A percentile compares a stretch with the other conserved stretches of the same genome.
These are phyloP conservation scores for Penicillium cosmopolitanum DNA, from an alignment of 495 filamentous ascomycete genomes.

Conservation along the genomic window DNA sequence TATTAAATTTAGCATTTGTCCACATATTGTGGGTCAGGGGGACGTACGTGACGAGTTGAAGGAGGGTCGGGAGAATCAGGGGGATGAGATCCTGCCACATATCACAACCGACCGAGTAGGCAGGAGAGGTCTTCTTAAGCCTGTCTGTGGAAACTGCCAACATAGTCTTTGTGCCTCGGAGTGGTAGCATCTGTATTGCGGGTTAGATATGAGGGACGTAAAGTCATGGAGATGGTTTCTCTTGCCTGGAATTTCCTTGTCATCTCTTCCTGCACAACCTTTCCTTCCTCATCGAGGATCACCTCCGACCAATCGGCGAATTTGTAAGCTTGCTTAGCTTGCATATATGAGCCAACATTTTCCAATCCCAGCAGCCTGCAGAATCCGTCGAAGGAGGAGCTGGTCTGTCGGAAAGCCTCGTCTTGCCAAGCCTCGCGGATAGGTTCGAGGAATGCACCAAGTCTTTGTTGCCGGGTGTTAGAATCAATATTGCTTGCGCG, in stretches of 20 bases:
- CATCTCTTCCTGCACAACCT: slow-evolving; percentile 74
- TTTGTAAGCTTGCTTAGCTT: slow-evolving; percentile 69
- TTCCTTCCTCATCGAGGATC: slow-evolving; percentile 76
- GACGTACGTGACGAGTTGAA: slow-evolving; percentile 75
- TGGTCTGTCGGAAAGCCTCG: slow-evolving; percentile 63
- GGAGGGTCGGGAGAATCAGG: slow-evolving; percentile 79
- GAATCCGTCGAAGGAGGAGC: slow-evolving; percentile 78
- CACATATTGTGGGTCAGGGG: neutral
- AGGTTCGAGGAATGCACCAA: slow-evolving; percentile 75
- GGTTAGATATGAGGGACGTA: slow-evolving; percentile 13
- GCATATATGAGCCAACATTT: slow-evolving; percentile 78
- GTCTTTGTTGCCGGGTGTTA: slow-evolving; percentile 61
- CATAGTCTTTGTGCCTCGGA: slow-evolving; percentile 87
- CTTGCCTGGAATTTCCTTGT: slow-evolving; percentile 65
- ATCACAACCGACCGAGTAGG: slow-evolving; percentile 69
- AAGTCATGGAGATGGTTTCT: neutral
- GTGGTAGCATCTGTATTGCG: slow-evolving; percentile 63
- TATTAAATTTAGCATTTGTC: slow-evolving; percentile 7
- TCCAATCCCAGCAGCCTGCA: slow-evolving; percentile 78
- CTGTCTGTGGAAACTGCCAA: slow-evolving; percentile 89
- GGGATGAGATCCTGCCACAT: slow-evolving; percentile 87
- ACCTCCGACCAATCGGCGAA: slow-evolving; percentile 82
- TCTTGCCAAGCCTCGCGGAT: slow-evolving; percentile 82
- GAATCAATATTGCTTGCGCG: slow-evolving; percentile 76
- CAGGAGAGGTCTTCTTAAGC: slow-evolving; percentile 66